Evolutionary conservation across 106 monocot species (phyloP), one percentile per base, ranked within the genome.

Genomic region (Allium fistulosum): DNA sequence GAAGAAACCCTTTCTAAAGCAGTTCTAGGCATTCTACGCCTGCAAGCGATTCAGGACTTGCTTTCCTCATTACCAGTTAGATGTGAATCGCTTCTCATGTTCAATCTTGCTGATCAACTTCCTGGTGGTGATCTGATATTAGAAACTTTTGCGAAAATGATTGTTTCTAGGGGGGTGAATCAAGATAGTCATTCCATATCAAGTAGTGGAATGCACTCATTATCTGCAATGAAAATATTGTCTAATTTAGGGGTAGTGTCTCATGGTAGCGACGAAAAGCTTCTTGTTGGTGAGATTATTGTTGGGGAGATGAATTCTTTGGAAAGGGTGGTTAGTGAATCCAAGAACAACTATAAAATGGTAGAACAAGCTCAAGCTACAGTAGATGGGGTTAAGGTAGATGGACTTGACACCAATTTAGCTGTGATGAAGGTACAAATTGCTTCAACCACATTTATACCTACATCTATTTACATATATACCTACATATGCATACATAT

Each of bases 91-190:
- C 87, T 92, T 70, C 78, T 99, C 17, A 92, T 93, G 86, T 99
- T 99, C 79, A 99, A 85, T 80, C 87, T 93, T 28, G 70, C 80
- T 22, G 89, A 99, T 71, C 80, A 99, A 66, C 89, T 99, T 79
- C 90, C 92, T 53, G 92, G 97, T 74, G 97, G 97, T 67, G 92
- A 99, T 70, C 56, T 89, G 37, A 87, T 99, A 72, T 73, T 90
- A 62, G 92, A 99, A 84, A 79, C 87, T 64, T 79, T 99, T 12
- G 92, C 97, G 37, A 26, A 66, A 51, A 70, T 80, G 75, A 77
- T 76, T 62, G 49, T 51, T 10, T 82, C 83, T 8, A 86, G 87
- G 65, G 50, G 58, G 10, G 68, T 67, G 49, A 80, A 78, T 75
- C 76, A 67, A 14, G 11, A 69, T 9, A 86, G 69, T 63, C 55